These are phyloP conservation scores for Letharia lupina DNA, from an alignment of 495 filamentous ascomycete genomes.

Conservation along the genomic window DNA sequence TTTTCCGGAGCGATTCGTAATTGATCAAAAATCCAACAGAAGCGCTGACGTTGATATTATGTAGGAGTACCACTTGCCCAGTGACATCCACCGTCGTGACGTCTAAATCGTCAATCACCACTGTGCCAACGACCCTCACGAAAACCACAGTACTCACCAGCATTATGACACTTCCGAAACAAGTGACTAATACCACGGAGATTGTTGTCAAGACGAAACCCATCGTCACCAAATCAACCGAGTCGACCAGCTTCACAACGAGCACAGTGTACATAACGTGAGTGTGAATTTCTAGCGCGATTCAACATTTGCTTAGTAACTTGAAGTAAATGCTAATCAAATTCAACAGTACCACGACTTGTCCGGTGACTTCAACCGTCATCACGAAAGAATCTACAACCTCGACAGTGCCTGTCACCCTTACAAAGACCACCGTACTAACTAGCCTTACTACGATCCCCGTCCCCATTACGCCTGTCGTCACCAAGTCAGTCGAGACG, in stretches of 20 bases:
- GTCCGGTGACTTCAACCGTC: conserved; percentile 23
- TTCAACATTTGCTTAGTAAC: background rate
- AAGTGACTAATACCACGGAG: background rate
- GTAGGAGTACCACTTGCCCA: conserved; percentile 20
- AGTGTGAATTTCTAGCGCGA: background rate
- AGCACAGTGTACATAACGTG: conserved; percentile 1
- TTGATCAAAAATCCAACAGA: background rate
- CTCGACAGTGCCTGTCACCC: conserved; percentile 23
- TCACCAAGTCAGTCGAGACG: background rate
- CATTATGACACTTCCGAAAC: background rate
- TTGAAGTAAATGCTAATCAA: background rate
- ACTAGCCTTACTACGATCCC: conserved; percentile 26
- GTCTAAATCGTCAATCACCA: too few relatives aligned
- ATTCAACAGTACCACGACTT: conserved; percentile 20
- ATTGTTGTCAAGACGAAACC: background rate
- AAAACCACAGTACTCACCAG: background rate
- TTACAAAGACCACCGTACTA: conserved; percentile 27
- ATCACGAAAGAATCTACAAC: conserved; percentile 27
- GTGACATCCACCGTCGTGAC: too few relatives aligned
- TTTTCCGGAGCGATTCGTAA: background rate
- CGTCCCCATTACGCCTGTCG: background rate
- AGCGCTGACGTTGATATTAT: background rate
- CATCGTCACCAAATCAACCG: background rate
- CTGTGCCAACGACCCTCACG: too few relatives aligned
- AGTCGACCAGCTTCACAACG: background rate